Conservation (phyloP, 1,284 basidiomycete species). For the Mycosarcoma maydis region DNA sequence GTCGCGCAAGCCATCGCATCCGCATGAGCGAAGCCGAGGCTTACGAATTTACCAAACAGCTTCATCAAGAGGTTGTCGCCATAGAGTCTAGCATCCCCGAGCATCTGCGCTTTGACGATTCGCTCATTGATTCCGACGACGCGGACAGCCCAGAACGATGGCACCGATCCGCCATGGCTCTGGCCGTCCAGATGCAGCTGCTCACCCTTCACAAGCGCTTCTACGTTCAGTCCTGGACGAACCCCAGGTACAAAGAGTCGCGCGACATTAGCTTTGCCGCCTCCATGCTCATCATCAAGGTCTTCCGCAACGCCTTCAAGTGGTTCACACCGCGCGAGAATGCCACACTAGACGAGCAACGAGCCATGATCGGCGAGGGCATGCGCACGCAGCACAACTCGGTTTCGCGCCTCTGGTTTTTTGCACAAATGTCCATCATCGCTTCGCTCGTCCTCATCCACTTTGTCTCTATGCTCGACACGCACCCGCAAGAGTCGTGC, state of each 20-base stretch:
- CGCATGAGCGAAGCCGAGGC: slow-evolving; percentile 48
- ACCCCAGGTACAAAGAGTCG: slow-evolving; percentile 50
- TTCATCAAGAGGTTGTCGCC: slow-evolving; percentile 52
- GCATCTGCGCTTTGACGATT: slow-evolving; percentile 41
- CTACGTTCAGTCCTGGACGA: slow-evolving; percentile 60
- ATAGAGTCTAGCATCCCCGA: slow-evolving; percentile 42
- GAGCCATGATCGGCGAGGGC: slow-evolving; percentile 36
- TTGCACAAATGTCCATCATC: slow-evolving; percentile 55
- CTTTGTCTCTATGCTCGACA: slow-evolving; percentile 56
- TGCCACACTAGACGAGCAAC: slow-evolving; percentile 33
- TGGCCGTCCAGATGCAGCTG: slow-evolving; percentile 31
- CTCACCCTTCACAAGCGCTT: slow-evolving; percentile 56
- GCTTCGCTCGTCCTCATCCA: slow-evolving; percentile 55
- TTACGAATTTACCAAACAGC: slow-evolving; percentile 48
- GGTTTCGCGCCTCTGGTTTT: slow-evolving; percentile 51
- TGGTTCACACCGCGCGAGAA: slow-evolving; percentile 52
- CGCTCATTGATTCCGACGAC: slow-evolving; percentile 39
- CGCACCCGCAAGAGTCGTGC: slow-evolving; percentile 47
- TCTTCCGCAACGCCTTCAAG: slow-evolving; percentile 56
- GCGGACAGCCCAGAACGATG: slow-evolving; percentile 22
- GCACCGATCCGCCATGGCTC: slow-evolving; percentile 35
- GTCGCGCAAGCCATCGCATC: slow-evolving; percentile 43
- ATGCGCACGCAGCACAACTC: slow-evolving; percentile 46
- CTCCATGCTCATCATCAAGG: slow-evolving; percentile 49
- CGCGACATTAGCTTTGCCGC: slow-evolving; percentile 55